Conservation (phyloP, 108 stramenopile genomes). For the Nitzschia sp. region DNA sequence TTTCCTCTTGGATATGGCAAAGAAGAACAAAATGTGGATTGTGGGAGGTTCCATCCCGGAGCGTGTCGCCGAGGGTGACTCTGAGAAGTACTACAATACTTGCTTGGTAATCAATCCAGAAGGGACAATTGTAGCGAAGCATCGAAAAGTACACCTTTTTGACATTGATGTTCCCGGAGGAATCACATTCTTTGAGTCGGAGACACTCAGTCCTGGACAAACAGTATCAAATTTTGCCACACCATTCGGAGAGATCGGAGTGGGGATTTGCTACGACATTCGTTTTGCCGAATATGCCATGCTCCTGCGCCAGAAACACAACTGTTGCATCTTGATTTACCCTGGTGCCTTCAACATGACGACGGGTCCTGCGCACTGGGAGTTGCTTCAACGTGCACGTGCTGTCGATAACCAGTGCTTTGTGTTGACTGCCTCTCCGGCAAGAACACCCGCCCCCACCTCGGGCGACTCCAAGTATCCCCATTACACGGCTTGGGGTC, state of each 20-base stretch:
- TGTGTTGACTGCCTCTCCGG: slow-evolving; percentile 93
- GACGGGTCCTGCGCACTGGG: slow-evolving; percentile 99
- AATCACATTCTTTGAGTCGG: slow-evolving; percentile 95
- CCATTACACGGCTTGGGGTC: slow-evolving; percentile 99
- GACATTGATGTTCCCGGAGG: slow-evolving; percentile 98
- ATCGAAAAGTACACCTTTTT: slow-evolving; percentile 97
- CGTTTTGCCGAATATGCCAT: slow-evolving; percentile 97
- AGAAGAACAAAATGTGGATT: slow-evolving; percentile 71
- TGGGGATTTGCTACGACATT: slow-evolving; percentile 99
- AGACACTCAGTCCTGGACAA: slow-evolving; percentile 85
- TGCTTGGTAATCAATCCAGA: slow-evolving; percentile 72
- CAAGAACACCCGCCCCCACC: slow-evolving; percentile 57
- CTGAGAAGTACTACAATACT: slow-evolving; percentile 89
- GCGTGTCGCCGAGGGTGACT: slow-evolving; percentile 28
- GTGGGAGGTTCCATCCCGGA: slow-evolving; percentile 99
- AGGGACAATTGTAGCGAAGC: slow-evolving; percentile 86
- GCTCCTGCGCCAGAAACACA: slow-evolving; percentile 77
- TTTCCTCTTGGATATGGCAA: slow-evolving; percentile 63
- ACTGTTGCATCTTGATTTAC: slow-evolving; percentile 76
- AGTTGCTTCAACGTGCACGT: slow-evolving; percentile 93
- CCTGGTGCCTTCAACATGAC: slow-evolving; percentile 99
- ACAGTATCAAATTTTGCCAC: slow-evolving; percentile 67
- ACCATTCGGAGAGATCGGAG: slow-evolving; percentile 86
- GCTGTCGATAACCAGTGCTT: slow-evolving; percentile 98
- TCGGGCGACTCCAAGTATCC: slow-evolving; percentile 57